Conservation (phyloP, 2,329 filamentous ascomycete species). For the Phyllosticta citribraziliensis region DNA sequence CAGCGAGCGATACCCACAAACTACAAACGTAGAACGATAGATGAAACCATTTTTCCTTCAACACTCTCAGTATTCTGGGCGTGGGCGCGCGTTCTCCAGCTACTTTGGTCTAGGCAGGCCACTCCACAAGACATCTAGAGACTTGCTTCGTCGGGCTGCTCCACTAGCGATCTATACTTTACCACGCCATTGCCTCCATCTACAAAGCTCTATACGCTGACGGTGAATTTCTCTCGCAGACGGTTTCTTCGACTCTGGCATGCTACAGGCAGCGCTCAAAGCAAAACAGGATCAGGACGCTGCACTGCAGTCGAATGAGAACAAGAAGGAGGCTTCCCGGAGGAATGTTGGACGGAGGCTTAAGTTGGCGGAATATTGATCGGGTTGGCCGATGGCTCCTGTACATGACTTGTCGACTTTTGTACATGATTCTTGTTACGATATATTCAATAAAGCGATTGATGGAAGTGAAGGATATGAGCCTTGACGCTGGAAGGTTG, state of each 20-base stretch:
- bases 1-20: not conserved
- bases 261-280: constrained; percentile 82
- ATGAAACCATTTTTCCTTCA: not conserved
- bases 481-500: too few relatives aligned
- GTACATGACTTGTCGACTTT: not conserved
- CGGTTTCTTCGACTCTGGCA: constrained; percentile 94
- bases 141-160: not conserved
- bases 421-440: not conserved
- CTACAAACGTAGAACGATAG: not conserved
- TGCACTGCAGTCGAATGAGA: constrained; percentile 39
- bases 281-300: constrained; percentile 47
- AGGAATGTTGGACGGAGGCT: constrained; percentile 68
- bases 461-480: not conserved
- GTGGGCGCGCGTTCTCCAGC: not conserved
- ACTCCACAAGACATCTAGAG: not conserved
- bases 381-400: not conserved
- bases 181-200: not conserved
- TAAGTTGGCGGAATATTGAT: constrained; percentile 56
- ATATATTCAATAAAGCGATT: not conserved
- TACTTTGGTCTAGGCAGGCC: not conserved
- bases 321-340: constrained; percentile 53
- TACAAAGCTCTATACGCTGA: not conserved
- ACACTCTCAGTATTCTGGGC: not conserved
- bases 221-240: constrained; percentile 43
- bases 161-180: not conserved